A percentile compares a stretch with the other conserved stretches of the same genome.
Evolutionary conservation across 345 rosid species (phyloP).

Genomic region (Ceriops decandra): DNA sequence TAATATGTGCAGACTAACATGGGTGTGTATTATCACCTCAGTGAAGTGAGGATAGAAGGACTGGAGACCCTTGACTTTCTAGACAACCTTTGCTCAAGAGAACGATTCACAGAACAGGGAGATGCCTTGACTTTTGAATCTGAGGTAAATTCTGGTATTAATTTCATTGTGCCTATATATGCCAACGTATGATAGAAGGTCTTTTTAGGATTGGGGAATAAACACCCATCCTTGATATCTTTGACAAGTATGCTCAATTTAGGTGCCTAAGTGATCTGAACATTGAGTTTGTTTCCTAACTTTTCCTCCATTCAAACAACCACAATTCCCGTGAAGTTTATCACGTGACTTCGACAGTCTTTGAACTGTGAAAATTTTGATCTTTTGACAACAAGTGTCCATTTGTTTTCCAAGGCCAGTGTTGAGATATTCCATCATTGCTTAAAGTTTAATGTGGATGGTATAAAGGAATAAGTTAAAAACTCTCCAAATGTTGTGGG

Average conservation of each 20-base stretch:
- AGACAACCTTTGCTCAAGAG: conserved; percentile 57
- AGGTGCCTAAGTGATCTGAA: no score
- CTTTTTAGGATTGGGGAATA: background rate
- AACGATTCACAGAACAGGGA: conserved; percentile 88
- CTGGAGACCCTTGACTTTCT: conserved; percentile 87
- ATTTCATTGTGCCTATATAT: background rate
- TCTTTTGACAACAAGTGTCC: no score
- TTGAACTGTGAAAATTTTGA: no score
- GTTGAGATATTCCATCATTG: no score
- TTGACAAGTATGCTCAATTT: background rate
- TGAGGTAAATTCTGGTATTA: conserved; percentile 49
- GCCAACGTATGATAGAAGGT: background rate
- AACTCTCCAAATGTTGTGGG: no score
- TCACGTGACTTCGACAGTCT: no score
- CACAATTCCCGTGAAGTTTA: no score
- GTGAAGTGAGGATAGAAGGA: conserved; percentile 96
- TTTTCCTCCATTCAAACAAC: no score
- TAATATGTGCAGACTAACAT: background rate
- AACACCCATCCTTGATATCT: background rate
- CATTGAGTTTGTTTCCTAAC: no score
- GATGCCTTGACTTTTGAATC: conserved; percentile 84
- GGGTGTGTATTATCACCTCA: conserved; percentile 24
- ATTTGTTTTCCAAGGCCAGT: no score
- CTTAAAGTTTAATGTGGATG: no score
- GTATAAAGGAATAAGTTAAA: no score